phyloP scores from a whole-genome alignment of 2,329 filamentous ascomycete genomes.

The Colletotrichum spinosum region DNA sequence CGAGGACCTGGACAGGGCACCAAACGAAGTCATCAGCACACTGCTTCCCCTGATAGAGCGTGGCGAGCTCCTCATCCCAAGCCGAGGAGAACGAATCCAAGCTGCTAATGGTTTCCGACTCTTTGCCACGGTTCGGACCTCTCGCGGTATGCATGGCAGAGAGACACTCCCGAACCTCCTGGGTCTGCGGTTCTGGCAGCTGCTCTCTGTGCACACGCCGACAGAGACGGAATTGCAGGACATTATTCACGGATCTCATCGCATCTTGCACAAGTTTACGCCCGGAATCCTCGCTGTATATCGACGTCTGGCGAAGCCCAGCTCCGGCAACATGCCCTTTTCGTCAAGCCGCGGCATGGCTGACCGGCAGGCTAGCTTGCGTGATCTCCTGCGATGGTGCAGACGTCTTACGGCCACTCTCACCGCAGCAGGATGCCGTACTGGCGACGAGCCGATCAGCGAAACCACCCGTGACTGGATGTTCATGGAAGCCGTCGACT shows the following conservation, averaged over 20 bases:
- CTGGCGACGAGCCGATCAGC: constrained; percentile 76
- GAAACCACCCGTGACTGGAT: constrained; percentile 83
- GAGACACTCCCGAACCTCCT: constrained; percentile 80
- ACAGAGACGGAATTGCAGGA: constrained; percentile 76
- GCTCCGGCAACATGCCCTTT: constrained; percentile 39
- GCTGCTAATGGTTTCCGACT: constrained; percentile 89
- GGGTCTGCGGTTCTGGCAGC: constrained; percentile 87
- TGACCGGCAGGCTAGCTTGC: constrained; percentile 70
- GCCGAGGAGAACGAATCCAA: constrained; percentile 84
- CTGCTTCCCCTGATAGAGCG: constrained; percentile 92
- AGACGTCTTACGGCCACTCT: constrained; percentile 78
- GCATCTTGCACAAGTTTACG: constrained; percentile 73
- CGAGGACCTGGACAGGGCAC: constrained; percentile 94
- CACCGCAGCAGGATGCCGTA: constrained; percentile 67
- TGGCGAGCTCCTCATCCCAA: constrained; percentile 90
- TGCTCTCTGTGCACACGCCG: constrained; percentile 76
- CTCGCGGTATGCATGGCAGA: constrained; percentile 73
- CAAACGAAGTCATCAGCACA: constrained; percentile 93
- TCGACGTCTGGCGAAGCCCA: constrained; percentile 61
- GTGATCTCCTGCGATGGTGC: constrained; percentile 94
- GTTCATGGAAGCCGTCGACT: constrained; percentile 93
- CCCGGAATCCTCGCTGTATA: constrained; percentile 71
- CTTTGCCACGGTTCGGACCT: constrained; percentile 89
- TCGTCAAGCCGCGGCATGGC: constrained; percentile 58
- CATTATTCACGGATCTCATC: constrained; percentile 78